Conservation (phyloP, 1,284 basidiomycete species). For the Filobasidium uniguttulatum region DNA sequence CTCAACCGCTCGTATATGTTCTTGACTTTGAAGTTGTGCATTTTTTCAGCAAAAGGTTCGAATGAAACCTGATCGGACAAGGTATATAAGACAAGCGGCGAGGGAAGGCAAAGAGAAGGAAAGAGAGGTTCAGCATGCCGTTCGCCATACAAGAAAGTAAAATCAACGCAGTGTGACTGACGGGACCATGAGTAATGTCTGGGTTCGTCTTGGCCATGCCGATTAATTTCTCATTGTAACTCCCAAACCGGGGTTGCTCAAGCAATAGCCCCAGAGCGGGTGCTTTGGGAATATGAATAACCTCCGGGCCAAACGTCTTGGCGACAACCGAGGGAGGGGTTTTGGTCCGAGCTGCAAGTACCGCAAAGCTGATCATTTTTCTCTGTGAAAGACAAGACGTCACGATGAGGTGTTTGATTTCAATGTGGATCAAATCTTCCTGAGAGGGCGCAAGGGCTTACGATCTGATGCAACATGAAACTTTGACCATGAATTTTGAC, state of each 20-base stretch:
- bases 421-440: background rate
- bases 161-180: too few relatives aligned
- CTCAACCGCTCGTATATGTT: constrained; percentile 75
- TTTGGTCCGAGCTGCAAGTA: constrained; percentile 60
- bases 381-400: constrained; percentile 44
- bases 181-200: too few relatives aligned
- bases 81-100: too few relatives aligned
- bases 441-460: constrained; percentile 20
- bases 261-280: constrained; percentile 90
- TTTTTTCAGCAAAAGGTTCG: constrained; percentile 47
- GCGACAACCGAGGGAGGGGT: constrained; percentile 59
- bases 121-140: too few relatives aligned
- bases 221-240: constrained; percentile 48
- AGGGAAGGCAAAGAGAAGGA: too few relatives aligned
- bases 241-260: constrained; percentile 66
- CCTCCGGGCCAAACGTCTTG: constrained; percentile 48
- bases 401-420: background rate
- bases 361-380: constrained; percentile 88
- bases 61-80: constrained; percentile 48
- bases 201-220: too few relatives aligned
- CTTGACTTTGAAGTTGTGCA: constrained; percentile 66
- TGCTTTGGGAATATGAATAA: constrained; percentile 85
- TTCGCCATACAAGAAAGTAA: too few relatives aligned
- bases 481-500: constrained; percentile 91
- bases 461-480: constrained; percentile 93